Evolutionary conservation across 1,284 basidiomycete species (phyloP).

Genomic region (Mycena citricolor): DNA sequence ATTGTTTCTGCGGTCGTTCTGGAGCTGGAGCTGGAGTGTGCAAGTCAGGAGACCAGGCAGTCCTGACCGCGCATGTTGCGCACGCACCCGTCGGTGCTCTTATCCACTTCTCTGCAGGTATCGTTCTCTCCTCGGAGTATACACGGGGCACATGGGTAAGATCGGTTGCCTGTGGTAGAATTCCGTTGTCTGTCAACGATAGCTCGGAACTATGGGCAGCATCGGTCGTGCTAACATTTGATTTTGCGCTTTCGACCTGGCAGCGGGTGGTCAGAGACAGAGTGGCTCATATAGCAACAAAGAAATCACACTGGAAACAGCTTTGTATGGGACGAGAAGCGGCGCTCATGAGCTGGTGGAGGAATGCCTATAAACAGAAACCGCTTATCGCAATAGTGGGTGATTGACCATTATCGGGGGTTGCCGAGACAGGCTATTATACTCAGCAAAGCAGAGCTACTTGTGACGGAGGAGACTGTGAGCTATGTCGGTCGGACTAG

Average conservation of each 20-base stretch:
- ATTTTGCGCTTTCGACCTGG: constrained; percentile 18
- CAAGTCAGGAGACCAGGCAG: not conserved
- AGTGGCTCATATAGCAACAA: not conserved
- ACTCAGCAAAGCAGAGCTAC: too few relatives aligned
- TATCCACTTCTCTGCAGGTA: constrained; percentile 15
- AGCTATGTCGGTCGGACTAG: too few relatives aligned
- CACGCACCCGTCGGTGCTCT: constrained; percentile 8
- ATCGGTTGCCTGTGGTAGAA: constrained; percentile 17
- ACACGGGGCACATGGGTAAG: constrained; percentile 16
- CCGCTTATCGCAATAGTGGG: too few relatives aligned
- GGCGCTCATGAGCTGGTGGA: constrained; percentile 11
- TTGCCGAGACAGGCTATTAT: too few relatives aligned
- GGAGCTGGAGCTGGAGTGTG: constrained; percentile 2
- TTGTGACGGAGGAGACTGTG: too few relatives aligned
- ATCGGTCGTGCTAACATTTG: constrained; percentile 5
- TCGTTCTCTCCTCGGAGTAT: constrained; percentile 16
- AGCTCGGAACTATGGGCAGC: not conserved
- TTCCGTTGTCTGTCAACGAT: too few relatives aligned
- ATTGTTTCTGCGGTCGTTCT: constrained; percentile 12
- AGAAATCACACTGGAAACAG: constrained; percentile 13
- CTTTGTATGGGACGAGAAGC: constrained; percentile 18
- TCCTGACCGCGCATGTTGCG: too few relatives aligned
- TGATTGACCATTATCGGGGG: too few relatives aligned
- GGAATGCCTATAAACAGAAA: too few relatives aligned
- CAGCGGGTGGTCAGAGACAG: not conserved